These are phyloP conservation scores for Pisolithus albus DNA, from an alignment of 768 basidiomycete species.

Conservation along the genomic window DNA sequence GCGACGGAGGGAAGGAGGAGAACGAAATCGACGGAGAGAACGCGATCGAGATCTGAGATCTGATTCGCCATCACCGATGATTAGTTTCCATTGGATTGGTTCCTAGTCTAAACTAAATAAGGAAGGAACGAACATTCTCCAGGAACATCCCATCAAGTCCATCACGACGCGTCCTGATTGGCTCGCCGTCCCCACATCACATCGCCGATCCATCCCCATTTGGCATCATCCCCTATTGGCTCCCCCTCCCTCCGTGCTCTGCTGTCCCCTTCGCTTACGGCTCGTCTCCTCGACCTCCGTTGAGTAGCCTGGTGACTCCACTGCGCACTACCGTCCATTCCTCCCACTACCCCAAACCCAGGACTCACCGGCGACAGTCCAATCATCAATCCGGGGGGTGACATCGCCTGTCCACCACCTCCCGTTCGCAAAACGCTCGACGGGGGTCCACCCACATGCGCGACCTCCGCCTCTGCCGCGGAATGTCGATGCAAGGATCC, in stretches of 20 bases:
- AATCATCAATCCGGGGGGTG: constrained; percentile 55
- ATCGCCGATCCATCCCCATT: constrained; percentile 7
- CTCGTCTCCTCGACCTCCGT: too few species aligned
- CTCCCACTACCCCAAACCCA: constrained; percentile 53
- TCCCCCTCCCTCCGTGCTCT: background rate
- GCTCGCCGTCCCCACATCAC: background rate
- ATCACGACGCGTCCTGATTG: background rate
- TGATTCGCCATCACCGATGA: background rate
- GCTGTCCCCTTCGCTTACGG: constrained; percentile 46
- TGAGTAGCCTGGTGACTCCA: too few species aligned
- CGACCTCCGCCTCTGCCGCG: background rate
- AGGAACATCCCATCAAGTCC: background rate
- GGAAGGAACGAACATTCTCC: background rate
- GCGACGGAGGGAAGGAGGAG: background rate
- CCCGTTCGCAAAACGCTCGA: background rate
- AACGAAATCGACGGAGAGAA: background rate
- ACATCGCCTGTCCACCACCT: background rate
- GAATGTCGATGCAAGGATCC: constrained; percentile 1
- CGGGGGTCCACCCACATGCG: background rate
- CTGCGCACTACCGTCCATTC: background rate
- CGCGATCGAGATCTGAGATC: constrained; percentile 8
- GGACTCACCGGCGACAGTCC: constrained; percentile 71
- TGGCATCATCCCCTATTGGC: constrained; percentile 6
- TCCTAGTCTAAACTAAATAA: background rate
- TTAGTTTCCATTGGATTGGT: background rate